These are phyloP conservation scores for Dothideomycetidae sp. DNA, from an alignment of 2,329 filamentous ascomycete genomes.

Conservation along the genomic window DNA sequence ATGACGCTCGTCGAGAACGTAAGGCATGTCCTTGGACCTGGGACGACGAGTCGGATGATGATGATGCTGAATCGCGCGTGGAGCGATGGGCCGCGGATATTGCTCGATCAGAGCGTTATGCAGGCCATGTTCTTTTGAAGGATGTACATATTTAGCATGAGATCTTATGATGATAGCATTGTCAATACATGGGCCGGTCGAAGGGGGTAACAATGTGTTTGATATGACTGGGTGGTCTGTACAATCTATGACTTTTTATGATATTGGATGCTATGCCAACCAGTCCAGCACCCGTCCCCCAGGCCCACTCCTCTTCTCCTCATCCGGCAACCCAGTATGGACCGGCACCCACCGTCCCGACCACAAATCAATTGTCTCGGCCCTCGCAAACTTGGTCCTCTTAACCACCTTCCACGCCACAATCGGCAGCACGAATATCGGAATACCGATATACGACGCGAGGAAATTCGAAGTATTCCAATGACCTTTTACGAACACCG, in stretches of 20 bases:
- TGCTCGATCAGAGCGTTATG: no score
- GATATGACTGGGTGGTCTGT: background rate
- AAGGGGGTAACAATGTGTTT: no score
- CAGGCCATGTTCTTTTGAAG: no score
- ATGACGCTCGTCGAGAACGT: no score
- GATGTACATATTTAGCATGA: no score
- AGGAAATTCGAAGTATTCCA: slow-evolving; percentile 23
- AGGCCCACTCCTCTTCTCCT: slow-evolving; percentile 3
- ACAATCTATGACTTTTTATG: background rate
- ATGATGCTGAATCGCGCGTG: no score
- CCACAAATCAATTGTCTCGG: slow-evolving; percentile 17
- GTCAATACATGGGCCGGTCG: no score
- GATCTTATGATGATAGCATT: no score
- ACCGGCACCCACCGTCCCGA: slow-evolving; percentile 12
- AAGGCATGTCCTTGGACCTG: no score
- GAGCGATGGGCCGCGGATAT: no score
- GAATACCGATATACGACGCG: slow-evolving; percentile 29
- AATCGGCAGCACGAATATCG: slow-evolving; percentile 25
- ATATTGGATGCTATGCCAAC: slow-evolving; percentile 2
- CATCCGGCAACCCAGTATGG: background rate
- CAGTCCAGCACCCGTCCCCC: slow-evolving; percentile 11
- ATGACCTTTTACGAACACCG: slow-evolving; percentile 17
- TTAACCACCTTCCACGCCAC: slow-evolving; percentile 29
- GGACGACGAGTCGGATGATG: no score
- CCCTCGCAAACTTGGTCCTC: slow-evolving; percentile 22